Conservation (phyloP, 495 filamentous ascomycete genomes). For the Penicillium samsonianum region DNA sequence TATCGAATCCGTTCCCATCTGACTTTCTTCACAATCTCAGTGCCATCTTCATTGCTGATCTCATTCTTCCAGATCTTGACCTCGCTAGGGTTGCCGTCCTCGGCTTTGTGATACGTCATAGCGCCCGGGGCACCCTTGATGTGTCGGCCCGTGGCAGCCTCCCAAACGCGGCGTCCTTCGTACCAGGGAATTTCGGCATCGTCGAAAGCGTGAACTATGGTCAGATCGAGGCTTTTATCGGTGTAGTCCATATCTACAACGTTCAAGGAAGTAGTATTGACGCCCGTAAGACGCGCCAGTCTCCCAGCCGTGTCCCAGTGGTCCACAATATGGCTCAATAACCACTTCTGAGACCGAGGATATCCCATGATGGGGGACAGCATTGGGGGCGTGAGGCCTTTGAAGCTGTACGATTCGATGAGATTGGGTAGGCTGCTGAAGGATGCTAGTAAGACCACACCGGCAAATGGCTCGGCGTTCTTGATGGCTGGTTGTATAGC, state of each 20-base stretch:
- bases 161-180: slow-evolving; percentile 55
- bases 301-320: slow-evolving; percentile 56
- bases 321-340: slow-evolving; percentile 52
- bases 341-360: slow-evolving; percentile 50
- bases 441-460: slow-evolving; percentile 73
- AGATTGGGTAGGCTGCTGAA: slow-evolving; percentile 76
- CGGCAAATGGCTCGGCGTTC: slow-evolving; percentile 59
- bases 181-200: slow-evolving; percentile 75
- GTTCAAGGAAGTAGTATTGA: slow-evolving; percentile 26
- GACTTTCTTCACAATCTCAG: slow-evolving; percentile 48
- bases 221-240: slow-evolving; percentile 58
- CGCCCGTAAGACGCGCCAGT: slow-evolving; percentile 45
- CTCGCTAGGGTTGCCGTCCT: slow-evolving; percentile 33
- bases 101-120: slow-evolving; percentile 38
- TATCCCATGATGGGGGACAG: slow-evolving; percentile 70
- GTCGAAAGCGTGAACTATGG: slow-evolving; percentile 72
- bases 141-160: slow-evolving; percentile 43
- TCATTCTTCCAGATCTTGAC: slow-evolving; percentile 43
- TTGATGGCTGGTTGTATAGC: slow-evolving; percentile 40
- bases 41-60: slow-evolving; percentile 26
- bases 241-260: slow-evolving; percentile 36
- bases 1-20: slow-evolving; percentile 49
- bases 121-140: slow-evolving; percentile 55
- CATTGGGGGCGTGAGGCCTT: slow-evolving; percentile 76
- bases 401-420: slow-evolving; percentile 69